A percentile compares a stretch with the other conserved stretches of the same genome.
phyloP scores from a whole-genome alignment of 2,329 filamentous ascomycete genomes.

The Paramyrothecium sp. region DNA sequence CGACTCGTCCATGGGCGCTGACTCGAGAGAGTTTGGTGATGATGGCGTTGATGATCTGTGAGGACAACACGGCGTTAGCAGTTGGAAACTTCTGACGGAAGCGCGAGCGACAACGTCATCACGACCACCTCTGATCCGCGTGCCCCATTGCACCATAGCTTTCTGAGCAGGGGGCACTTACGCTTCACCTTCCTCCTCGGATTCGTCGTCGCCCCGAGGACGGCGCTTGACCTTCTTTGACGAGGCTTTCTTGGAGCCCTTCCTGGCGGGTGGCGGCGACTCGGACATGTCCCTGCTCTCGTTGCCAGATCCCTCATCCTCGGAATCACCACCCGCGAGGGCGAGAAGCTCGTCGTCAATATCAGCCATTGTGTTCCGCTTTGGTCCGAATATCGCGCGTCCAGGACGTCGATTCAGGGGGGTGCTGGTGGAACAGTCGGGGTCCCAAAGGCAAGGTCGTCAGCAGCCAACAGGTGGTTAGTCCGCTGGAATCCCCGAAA shows the following conservation, averaged over 20 bases:
- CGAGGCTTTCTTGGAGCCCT: slow-evolving; percentile 24
- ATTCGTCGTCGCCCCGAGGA: slow-evolving; percentile 37
- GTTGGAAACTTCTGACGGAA: background rate
- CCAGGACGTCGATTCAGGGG: background rate
- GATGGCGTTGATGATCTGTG: slow-evolving; percentile 65
- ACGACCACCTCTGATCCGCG: background rate
- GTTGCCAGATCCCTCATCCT: slow-evolving; percentile 55
- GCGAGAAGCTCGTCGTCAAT: slow-evolving; percentile 93
- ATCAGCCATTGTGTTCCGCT: slow-evolving; percentile 66
- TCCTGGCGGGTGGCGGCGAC: slow-evolving; percentile 43
- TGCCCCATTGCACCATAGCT: background rate
- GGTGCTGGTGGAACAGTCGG: background rate
- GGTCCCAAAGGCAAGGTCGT: background rate
- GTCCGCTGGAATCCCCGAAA: too few species aligned
- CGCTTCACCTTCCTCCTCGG: slow-evolving; percentile 68
- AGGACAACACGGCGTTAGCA: slow-evolving; percentile 7
- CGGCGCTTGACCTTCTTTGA: slow-evolving; percentile 50
- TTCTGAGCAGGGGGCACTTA: slow-evolving; percentile 24
- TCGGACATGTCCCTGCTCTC: slow-evolving; percentile 54
- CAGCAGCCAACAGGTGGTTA: background rate
- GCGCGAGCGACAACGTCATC: too few species aligned
- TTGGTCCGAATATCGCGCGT: background rate
- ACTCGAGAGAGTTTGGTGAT: slow-evolving; percentile 74
- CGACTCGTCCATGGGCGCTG: slow-evolving; percentile 87
- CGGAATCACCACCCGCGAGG: slow-evolving; percentile 77